These are phyloP conservation scores for Aureobasidium sp. DNA, from an alignment of 2,329 filamentous ascomycete species.

Conservation along the genomic window DNA sequence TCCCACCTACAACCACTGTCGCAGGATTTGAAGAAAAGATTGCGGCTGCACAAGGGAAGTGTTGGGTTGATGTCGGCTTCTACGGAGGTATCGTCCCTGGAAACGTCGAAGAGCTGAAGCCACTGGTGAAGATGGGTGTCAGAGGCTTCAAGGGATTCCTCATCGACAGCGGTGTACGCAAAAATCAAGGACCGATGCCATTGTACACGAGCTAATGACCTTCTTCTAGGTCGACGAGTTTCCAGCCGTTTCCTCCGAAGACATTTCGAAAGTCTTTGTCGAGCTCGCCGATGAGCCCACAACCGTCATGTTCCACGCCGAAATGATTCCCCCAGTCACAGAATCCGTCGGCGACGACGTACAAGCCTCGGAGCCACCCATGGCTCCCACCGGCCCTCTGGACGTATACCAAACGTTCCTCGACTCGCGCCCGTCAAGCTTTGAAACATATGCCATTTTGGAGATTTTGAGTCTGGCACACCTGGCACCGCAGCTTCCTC, in stretches of 20 bases:
- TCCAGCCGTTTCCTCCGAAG: slow-evolving; percentile 73
- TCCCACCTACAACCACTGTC: slow-evolving; percentile 90
- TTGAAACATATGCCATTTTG: slow-evolving; percentile 85
- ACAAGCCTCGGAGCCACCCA: slow-evolving; percentile 58
- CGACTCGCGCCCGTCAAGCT: slow-evolving; percentile 76
- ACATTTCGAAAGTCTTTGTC: slow-evolving; percentile 73
- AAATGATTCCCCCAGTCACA: slow-evolving; percentile 88
- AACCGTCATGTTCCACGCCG: slow-evolving; percentile 97
- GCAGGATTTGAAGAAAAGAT: slow-evolving; percentile 77
- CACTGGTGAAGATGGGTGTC: slow-evolving; percentile 76
- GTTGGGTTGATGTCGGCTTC: slow-evolving; percentile 98
- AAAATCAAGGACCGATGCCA: neutral
- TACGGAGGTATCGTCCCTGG: slow-evolving; percentile 93
- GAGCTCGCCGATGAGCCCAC: slow-evolving; percentile 75
- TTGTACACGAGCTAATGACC: slow-evolving; percentile 20
- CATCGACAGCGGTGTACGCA: slow-evolving; percentile 84
- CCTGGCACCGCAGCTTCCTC: slow-evolving; percentile 69
- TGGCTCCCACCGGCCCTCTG: slow-evolving; percentile 63
- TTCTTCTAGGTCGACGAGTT: slow-evolving; percentile 76
- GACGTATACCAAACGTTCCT: slow-evolving; percentile 85
- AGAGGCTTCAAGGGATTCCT: slow-evolving; percentile 96
- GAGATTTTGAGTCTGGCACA: slow-evolving; percentile 77
- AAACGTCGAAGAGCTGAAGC: slow-evolving; percentile 71
- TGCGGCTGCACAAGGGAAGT: slow-evolving; percentile 73
- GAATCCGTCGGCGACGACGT: slow-evolving; percentile 73